phyloP scores from a whole-genome alignment of 2,329 filamentous ascomycete species.

The Geoglossum cookeanum region DNA sequence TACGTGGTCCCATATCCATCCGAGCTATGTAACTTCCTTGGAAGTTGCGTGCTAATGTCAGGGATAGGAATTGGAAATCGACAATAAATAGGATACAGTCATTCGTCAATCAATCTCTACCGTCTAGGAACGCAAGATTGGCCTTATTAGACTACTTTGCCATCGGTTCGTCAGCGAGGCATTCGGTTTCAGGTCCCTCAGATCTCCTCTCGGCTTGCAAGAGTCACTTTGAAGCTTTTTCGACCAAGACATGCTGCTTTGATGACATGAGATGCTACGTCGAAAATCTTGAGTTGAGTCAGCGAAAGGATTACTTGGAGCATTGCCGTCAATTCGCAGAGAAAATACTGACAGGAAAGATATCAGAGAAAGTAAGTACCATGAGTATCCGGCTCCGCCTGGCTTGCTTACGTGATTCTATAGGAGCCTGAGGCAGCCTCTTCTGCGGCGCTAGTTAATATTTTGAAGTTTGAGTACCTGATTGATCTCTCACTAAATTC shows the following conservation, averaged over 20 bases:
- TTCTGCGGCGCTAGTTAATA: constrained; percentile 21
- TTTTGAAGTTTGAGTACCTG: constrained; percentile 25
- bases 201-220: constrained; percentile 21
- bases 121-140: not conserved
- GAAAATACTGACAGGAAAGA: constrained; percentile 7
- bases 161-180: not conserved
- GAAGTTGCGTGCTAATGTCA: not conserved
- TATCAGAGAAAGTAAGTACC: constrained; percentile 7
- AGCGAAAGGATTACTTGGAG: constrained; percentile 10
- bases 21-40: no score
- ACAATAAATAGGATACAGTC: constrained; percentile 12
- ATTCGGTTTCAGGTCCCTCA: constrained; percentile 5
- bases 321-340: constrained; percentile 7
- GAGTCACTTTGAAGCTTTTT: constrained; percentile 22
- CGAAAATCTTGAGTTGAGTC: constrained; percentile 14
- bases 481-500: constrained; percentile 17
- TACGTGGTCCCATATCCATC: not conserved
- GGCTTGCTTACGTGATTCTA: constrained; percentile 3
- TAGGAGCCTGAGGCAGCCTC: constrained; percentile 11
- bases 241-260: constrained; percentile 26
- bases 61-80: constrained; percentile 9
- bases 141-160: not conserved
- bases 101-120: not conserved
- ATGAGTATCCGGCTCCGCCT: not conserved
- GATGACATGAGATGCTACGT: constrained; percentile 23